A percentile compares a stretch with the other conserved stretches of the same genome.
Evolutionary conservation across 2,329 filamentous ascomycete species (phyloP).

Genomic region (Neonectria neomacrospora): DNA sequence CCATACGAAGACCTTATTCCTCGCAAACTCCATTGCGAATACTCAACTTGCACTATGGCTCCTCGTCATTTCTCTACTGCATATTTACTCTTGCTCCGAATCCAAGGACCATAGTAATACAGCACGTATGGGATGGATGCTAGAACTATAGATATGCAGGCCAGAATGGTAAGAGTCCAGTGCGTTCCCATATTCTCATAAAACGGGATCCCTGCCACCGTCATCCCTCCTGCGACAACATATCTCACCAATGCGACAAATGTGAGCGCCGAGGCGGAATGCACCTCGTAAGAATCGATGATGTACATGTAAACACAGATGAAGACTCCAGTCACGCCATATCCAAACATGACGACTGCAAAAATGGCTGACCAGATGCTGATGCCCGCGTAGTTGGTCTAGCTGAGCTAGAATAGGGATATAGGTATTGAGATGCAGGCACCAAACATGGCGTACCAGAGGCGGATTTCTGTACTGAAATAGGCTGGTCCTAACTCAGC

Average conservation of each 20-base stretch:
- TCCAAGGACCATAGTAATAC: constrained; percentile 38
- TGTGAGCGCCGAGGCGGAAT: constrained; percentile 48
- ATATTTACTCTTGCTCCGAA: constrained; percentile 39
- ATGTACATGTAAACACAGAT: constrained; percentile 51
- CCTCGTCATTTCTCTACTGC: constrained; percentile 12
- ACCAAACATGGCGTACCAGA: constrained; percentile 57
- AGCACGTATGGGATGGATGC: constrained; percentile 46
- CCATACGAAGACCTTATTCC: too few relatives aligned
- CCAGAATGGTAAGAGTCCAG: constrained; percentile 49
- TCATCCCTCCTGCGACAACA: constrained; percentile 48
- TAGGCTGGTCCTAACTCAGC: constrained; percentile 24
- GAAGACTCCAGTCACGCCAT: constrained; percentile 49
- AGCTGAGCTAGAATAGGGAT: constrained; percentile 63
- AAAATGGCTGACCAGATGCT: constrained; percentile 59
- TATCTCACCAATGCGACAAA: constrained; percentile 49
- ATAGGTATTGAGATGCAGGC: constrained; percentile 55
- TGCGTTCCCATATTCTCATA: constrained; percentile 49
- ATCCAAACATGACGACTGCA: constrained; percentile 56
- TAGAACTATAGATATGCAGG: constrained; percentile 43
- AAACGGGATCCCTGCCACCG: constrained; percentile 49
- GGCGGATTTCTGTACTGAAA: constrained; percentile 51
- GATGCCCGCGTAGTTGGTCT: constrained; percentile 55
- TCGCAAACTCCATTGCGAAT: too few relatives aligned
- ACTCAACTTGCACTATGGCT: too few relatives aligned
- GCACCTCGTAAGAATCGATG: constrained; percentile 50